These are phyloP conservation scores for Lodderomyces theae DNA, from an alignment of 1,139 yeast species.

Conservation along the genomic window DNA sequence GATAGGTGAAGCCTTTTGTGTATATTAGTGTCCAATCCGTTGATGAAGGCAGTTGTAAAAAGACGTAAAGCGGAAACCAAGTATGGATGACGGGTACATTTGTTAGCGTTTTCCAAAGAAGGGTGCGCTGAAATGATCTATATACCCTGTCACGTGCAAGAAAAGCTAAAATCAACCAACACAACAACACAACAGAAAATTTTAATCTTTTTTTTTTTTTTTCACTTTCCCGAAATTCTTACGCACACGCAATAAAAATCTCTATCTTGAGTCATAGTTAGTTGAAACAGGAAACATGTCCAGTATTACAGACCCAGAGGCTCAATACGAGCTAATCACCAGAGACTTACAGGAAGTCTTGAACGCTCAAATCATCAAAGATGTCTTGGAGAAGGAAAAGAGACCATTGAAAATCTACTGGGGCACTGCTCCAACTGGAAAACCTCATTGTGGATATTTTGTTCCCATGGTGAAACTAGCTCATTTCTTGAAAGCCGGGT, in stretches of 20 bases:
- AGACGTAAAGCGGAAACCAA: too few species aligned
- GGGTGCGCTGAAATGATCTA: too few species aligned
- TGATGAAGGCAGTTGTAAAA: too few species aligned
- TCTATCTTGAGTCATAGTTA: too few species aligned
- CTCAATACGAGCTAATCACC: slow-evolving; percentile 75
- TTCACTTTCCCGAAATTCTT: background rate
- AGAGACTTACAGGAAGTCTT: slow-evolving; percentile 88
- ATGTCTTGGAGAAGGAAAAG: slow-evolving; percentile 75
- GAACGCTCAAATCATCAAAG: slow-evolving; percentile 82
- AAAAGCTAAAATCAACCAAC: background rate
- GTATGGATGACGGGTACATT: too few species aligned
- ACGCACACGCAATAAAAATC: too few species aligned
- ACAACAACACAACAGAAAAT: too few species aligned
- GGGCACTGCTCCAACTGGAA: slow-evolving; percentile 86
- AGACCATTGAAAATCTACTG: slow-evolving; percentile 87
- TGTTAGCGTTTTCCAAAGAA: too few species aligned
- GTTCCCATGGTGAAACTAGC: slow-evolving; percentile 98
- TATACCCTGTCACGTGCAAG: background rate
- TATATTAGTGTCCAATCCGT: too few species aligned
- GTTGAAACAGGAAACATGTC: background rate
- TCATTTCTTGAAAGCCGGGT: slow-evolving; percentile 91
- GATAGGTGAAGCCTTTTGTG: too few species aligned
- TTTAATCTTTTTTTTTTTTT: background rate
- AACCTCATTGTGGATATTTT: slow-evolving; percentile 97
- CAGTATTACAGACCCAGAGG: slow-evolving; percentile 38